A percentile compares a stretch with the other conserved stretches of the same genome.
Evolutionary conservation across 2,329 filamentous ascomycete genomes (phyloP).

Genomic region (Fusarium penzigii): DNA sequence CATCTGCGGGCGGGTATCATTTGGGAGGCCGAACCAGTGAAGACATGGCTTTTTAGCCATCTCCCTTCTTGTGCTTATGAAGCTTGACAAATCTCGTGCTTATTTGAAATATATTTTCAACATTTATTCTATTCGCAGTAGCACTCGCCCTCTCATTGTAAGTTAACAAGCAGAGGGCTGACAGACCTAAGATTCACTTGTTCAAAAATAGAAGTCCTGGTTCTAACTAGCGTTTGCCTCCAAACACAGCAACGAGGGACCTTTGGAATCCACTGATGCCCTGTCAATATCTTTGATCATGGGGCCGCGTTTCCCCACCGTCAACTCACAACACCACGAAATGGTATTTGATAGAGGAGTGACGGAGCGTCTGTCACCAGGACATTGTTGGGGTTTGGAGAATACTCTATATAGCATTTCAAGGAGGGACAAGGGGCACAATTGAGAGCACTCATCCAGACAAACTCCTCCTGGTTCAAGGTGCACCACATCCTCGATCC

Average conservation of each 20-base stretch:
- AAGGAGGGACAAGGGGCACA: too few relatives aligned
- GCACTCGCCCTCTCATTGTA: not conserved
- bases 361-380: too few relatives aligned
- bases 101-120: not conserved
- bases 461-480: too few relatives aligned
- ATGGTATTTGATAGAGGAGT: too few relatives aligned
- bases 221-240: not conserved
- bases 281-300: conserved; percentile 5
- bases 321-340: not conserved
- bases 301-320: conserved; percentile 2
- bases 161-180: not conserved
- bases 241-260: not conserved
- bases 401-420: too few relatives aligned
- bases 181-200: not conserved
- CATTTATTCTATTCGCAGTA: too few relatives aligned
- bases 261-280: conserved; percentile 1
- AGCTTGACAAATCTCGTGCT: not conserved
- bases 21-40: too few relatives aligned
- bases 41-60: not conserved
- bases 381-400: too few relatives aligned
- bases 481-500: too few relatives aligned
- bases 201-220: not conserved
- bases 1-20: not conserved
- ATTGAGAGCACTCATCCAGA: too few relatives aligned
- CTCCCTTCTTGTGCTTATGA: not conserved